Evolutionary conservation across 331 rosid genomes (phyloP).

Genomic region (Dryas integrifolia): DNA sequence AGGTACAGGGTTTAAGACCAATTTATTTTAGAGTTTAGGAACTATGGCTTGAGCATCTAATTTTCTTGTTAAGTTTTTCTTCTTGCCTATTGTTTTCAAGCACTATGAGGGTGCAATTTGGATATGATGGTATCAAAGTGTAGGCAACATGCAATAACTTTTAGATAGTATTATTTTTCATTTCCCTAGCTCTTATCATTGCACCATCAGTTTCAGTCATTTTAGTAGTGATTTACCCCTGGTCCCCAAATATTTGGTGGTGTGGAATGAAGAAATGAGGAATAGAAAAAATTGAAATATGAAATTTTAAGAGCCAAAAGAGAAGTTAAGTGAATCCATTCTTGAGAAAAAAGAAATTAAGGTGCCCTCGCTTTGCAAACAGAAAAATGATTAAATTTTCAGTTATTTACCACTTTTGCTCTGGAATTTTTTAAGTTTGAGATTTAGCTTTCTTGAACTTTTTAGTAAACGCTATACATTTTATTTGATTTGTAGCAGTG

Average conservation of each 20-base stretch:
- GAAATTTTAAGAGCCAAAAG: background rate
- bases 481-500: background rate
- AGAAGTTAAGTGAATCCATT: background rate
- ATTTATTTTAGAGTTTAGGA: background rate
- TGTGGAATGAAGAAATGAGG: background rate
- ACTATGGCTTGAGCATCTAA: background rate
- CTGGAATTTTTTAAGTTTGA: background rate
- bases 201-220: background rate
- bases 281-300: background rate
- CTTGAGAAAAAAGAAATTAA: background rate
- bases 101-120: background rate
- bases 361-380: background rate
- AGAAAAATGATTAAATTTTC: background rate
- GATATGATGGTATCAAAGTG: background rate
- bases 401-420: background rate
- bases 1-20: slow-evolving; percentile 41
- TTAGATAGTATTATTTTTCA: background rate
- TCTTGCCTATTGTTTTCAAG: background rate
- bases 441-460: slow-evolving; percentile 5
- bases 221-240: background rate
- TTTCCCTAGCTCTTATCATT: background rate
- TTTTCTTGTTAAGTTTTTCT: background rate
- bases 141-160: background rate
- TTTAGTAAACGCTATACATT: background rate
- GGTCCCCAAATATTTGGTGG: background rate